Percentiles rank a stretch among this genome's conserved stretches.
phyloP scores from a whole-genome alignment of 805 yeast genomes.

The Schwanniomyces polymorphus region DNA sequence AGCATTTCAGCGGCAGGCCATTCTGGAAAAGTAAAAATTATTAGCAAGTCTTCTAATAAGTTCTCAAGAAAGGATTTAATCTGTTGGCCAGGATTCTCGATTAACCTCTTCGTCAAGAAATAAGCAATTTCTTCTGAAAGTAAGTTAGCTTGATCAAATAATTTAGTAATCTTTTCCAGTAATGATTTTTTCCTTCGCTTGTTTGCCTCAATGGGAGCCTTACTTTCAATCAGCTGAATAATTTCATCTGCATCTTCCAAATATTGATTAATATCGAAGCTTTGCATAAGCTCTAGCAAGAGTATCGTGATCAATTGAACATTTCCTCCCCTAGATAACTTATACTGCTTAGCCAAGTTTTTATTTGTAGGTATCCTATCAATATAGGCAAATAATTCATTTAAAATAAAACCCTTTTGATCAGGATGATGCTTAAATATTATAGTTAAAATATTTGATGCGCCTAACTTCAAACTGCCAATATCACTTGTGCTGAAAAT shows the following conservation, averaged over 20 bases:
- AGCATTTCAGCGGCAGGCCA: constrained; percentile 62
- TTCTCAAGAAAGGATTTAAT: constrained; percentile 47
- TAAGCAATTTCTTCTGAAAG: constrained; percentile 28
- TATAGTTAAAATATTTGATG: constrained; percentile 22
- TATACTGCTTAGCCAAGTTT: constrained; percentile 40
- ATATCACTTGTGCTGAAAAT: constrained; percentile 16
- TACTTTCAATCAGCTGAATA: neutral
- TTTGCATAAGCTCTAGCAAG: constrained; percentile 44
- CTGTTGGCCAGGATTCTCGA: constrained; percentile 23
- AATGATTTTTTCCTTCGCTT: constrained; percentile 3
- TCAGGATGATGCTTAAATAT: constrained; percentile 43
- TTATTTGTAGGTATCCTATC: constrained; percentile 51
- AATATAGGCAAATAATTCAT: constrained; percentile 56
- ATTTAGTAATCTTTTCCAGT: neutral
- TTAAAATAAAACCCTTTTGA: constrained; percentile 61
- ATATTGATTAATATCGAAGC: constrained; percentile 22
- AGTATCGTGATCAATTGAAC: constrained; percentile 52
- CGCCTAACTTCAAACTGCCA: constrained; percentile 24
- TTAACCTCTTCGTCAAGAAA: constrained; percentile 14
- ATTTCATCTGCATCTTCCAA: constrained; percentile 5
- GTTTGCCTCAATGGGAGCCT: neutral
- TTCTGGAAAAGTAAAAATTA: constrained; percentile 52
- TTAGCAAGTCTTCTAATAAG: constrained; percentile 56
- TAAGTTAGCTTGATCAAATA: constrained; percentile 4
- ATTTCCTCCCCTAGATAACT: constrained; percentile 42